Percentiles rank a stretch among this genome's conserved stretches.
phyloP scores from a whole-genome alignment of 2,329 filamentous ascomycete genomes.

The Arthrobotrys pseudoclavata region DNA sequence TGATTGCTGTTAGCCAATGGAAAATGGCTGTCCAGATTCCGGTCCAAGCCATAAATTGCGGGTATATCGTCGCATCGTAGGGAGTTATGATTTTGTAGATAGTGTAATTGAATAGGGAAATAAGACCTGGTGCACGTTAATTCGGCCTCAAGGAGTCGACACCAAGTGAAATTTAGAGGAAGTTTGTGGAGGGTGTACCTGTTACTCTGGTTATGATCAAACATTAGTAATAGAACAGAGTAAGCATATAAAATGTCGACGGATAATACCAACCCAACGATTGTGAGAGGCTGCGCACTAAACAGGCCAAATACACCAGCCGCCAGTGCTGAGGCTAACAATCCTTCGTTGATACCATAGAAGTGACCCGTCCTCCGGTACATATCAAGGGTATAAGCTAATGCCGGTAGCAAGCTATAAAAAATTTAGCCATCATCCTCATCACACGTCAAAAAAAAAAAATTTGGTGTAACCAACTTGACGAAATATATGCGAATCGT shows the following conservation, averaged over 20 bases:
- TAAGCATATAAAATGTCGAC: neutral
- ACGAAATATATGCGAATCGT: slow-evolving; percentile 74
- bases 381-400: slow-evolving; percentile 74
- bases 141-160: neutral
- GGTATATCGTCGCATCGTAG: slow-evolving; percentile 58
- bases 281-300: slow-evolving; percentile 86
- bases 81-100: slow-evolving; percentile 72
- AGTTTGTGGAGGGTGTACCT: slow-evolving; percentile 17
- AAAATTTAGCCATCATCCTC: neutral
- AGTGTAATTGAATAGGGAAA: slow-evolving; percentile 73
- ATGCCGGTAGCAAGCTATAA: slow-evolving; percentile 70
- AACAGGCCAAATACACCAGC: slow-evolving; percentile 84
- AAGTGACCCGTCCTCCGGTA: slow-evolving; percentile 71
- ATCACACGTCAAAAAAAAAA: neutral
- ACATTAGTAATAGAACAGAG: slow-evolving; percentile 64
- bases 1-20: slow-evolving; percentile 74
- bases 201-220: slow-evolving; percentile 66
- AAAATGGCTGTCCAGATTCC: slow-evolving; percentile 73
- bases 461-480: slow-evolving; percentile 65
- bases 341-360: slow-evolving; percentile 78
- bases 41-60: slow-evolving; percentile 85
- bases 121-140: slow-evolving; percentile 67
- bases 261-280: slow-evolving; percentile 79
- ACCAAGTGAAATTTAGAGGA: too few relatives aligned
- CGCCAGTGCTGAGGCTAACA: slow-evolving; percentile 86